A percentile compares a stretch with the other conserved stretches of the same genome.
Evolutionary conservation across 495 filamentous ascomycete species (phyloP).

Genomic region (Xylaria castorea): DNA sequence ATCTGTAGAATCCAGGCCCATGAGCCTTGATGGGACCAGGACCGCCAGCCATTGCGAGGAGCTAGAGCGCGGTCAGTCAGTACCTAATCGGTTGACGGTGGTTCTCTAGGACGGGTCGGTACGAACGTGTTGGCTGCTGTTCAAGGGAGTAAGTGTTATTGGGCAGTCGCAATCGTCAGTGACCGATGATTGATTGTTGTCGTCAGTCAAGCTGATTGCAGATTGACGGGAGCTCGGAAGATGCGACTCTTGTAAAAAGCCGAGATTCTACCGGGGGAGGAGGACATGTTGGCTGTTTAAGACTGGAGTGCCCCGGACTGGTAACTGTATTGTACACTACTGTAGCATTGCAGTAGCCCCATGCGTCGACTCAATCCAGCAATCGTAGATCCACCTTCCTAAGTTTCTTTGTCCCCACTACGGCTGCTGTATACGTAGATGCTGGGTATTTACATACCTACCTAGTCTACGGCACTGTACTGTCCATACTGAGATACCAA

Average conservation of each 20-base stretch:
- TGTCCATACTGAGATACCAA: too few species aligned
- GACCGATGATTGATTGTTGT: constrained; percentile 14
- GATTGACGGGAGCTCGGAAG: constrained; percentile 1
- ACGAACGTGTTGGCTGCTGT: constrained; percentile 3
- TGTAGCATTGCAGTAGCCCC: constrained; percentile 17
- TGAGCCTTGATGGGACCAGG: constrained; percentile 56
- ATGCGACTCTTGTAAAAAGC: background rate
- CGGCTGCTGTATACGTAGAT: background rate
- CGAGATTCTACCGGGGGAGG: constrained; percentile 9
- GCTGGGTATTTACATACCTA: too few species aligned
- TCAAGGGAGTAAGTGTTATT: background rate
- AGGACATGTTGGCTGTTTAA: too few species aligned
- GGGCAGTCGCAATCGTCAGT: background rate
- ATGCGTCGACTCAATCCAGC: constrained; percentile 7
- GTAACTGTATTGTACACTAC: too few species aligned
- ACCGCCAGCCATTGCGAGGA: constrained; percentile 36
- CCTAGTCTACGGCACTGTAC: background rate
- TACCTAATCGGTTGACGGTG: background rate
- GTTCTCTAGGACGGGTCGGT: background rate
- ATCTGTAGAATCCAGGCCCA: constrained; percentile 77
- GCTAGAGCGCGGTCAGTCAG: constrained; percentile 2
- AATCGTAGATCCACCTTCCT: background rate
- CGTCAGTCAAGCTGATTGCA: background rate
- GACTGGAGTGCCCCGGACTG: background rate
- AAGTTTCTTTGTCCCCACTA: constrained; percentile 9